A percentile compares a stretch with the other conserved stretches of the same genome.
These are phyloP conservation scores for Chlorella sp. DNA, from an alignment of 139 green algal genomes.

Conservation along the genomic window DNA sequence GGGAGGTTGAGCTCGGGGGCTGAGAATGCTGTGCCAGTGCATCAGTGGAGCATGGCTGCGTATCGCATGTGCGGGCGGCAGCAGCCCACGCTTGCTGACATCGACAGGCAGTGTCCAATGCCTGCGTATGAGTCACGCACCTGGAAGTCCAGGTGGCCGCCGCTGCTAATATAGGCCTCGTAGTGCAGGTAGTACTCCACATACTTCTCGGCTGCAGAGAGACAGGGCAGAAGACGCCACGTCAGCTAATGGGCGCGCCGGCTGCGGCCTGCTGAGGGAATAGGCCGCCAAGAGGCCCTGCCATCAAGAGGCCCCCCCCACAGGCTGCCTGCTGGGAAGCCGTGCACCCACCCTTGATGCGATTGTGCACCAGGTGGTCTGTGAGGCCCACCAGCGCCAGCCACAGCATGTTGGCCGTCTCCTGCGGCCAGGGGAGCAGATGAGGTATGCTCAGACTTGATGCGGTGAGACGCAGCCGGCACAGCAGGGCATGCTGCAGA, in stretches of 20 bases:
- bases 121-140: neutral
- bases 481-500: too few species aligned
- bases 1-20: too few species aligned
- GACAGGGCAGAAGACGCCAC: neutral
- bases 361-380: conserved; percentile 90
- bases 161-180: conserved; percentile 34
- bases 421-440: conserved; percentile 44
- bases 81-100: too few species aligned
- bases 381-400: conserved; percentile 87
- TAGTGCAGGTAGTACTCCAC: conserved; percentile 52
- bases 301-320: too few species aligned
- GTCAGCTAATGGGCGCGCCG: neutral
- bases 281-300: too few species aligned
- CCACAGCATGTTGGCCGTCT: conserved; percentile 82
- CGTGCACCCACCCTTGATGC: conserved; percentile 55
- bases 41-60: neutral
- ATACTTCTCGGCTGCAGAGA: conserved; percentile 42
- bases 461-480: too few species aligned
- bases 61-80: neutral
- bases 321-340: too few species aligned
- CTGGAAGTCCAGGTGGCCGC: conserved; percentile 47
- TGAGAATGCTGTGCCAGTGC: too few species aligned
- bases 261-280: neutral
- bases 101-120: too few species aligned
- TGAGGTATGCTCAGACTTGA: too few species aligned